A percentile compares a stretch with the other conserved stretches of the same genome.
Conservation (phyloP, 176 grass and related monocot species). For the Carex kokanica region DNA sequence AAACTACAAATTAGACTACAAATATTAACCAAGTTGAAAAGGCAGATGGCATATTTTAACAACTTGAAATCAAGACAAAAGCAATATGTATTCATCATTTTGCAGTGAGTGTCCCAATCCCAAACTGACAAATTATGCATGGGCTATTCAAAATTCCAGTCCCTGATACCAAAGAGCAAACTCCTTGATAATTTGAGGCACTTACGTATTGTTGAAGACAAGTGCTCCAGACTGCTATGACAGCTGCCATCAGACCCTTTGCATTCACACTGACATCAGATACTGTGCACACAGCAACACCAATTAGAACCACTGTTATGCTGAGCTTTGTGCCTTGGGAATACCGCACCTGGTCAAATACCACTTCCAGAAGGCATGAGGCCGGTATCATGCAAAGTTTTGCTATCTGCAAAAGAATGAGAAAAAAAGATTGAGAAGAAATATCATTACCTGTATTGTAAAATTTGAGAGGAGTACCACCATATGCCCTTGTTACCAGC, state of each 20-base stretch:
- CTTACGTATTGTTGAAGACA: slow-evolving; percentile 96
- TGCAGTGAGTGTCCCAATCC: neutral
- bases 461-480: neutral
- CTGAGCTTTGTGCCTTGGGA: slow-evolving; percentile 80
- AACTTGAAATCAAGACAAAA: neutral
- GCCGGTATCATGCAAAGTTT: slow-evolving; percentile 97
- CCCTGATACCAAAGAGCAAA: neutral
- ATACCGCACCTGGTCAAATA: slow-evolving; percentile 85
- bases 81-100: neutral
- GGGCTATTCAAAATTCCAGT: neutral
- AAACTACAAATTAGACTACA: neutral
- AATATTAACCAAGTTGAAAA: neutral
- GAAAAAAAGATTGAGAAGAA: neutral
- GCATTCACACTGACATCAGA: slow-evolving; percentile 92
- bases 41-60: neutral
- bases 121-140: neutral
- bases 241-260: slow-evolving; percentile 71
- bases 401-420: slow-evolving; percentile 55
- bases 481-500: neutral
- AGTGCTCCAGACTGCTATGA: slow-evolving; percentile 91
- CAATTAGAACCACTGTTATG: slow-evolving; percentile 77
- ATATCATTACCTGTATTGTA: neutral
- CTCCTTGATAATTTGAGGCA: slow-evolving; percentile 8
- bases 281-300: slow-evolving; percentile 80
- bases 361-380: slow-evolving; percentile 93